Evolutionary conservation across 768 basidiomycete species (phyloP).

Genomic region (Naganishia kalamii): DNA sequence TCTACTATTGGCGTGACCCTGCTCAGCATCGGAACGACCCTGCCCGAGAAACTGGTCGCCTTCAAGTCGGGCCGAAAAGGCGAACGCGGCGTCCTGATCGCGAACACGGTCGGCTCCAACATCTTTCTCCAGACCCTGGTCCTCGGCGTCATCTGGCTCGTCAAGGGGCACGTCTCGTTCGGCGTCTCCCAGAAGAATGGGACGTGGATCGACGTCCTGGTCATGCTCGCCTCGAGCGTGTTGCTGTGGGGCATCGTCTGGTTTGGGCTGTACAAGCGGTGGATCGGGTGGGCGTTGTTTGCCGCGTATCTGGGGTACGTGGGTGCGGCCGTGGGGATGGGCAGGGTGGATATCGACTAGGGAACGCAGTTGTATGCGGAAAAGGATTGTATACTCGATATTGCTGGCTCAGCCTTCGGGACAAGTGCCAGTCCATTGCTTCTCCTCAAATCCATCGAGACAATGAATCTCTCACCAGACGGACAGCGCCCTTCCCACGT

Average conservation of each 20-base stretch:
- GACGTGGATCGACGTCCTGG: constrained; percentile 18
- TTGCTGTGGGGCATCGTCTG: constrained; percentile 19
- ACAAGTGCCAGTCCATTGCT: no score
- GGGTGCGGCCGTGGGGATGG: background rate
- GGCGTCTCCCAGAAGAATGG: background rate
- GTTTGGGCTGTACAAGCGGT: constrained; percentile 15
- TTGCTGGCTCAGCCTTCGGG: no score
- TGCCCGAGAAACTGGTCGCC: constrained; percentile 35
- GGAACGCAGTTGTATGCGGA: background rate
- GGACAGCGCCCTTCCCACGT: no score
- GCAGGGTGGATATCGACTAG: background rate
- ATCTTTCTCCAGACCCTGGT: constrained; percentile 31
- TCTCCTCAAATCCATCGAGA: no score
- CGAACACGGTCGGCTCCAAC: constrained; percentile 30
- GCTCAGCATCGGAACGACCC: constrained; percentile 31
- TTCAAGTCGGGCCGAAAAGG: constrained; percentile 25
- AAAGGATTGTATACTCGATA: no score
- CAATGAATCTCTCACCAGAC: no score
- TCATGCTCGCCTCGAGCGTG: background rate
- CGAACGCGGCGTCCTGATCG: constrained; percentile 29
- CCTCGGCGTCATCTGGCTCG: constrained; percentile 26
- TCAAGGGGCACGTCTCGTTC: background rate
- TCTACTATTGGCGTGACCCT: constrained; percentile 27
- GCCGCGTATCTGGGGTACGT: constrained; percentile 16
- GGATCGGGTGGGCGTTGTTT: constrained; percentile 18